These are phyloP conservation scores for Sporisorium iseilematis-ciliati DNA, from an alignment of 1,284 basidiomycete genomes.

Conservation along the genomic window DNA sequence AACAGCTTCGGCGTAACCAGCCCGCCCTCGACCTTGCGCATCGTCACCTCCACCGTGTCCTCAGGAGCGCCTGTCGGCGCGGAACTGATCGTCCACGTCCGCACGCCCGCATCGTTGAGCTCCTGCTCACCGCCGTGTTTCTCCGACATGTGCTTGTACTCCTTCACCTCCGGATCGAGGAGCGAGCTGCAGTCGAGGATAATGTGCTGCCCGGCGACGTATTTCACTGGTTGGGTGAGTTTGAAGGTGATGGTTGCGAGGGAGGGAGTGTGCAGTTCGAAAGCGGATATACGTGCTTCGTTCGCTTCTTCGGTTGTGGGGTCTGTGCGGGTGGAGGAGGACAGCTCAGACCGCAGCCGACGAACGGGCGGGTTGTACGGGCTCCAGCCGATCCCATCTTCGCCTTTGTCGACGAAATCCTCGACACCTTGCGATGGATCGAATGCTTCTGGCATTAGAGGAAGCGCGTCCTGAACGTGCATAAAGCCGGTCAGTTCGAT, in stretches of 20 bases:
- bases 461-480: conserved; percentile 33
- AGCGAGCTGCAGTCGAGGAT: conserved; percentile 41
- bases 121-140: conserved; percentile 43
- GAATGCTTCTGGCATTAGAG: conserved; percentile 16
- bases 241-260: conserved; percentile 31
- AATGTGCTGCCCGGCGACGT: conserved; percentile 41
- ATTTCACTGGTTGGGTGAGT: conserved; percentile 19
- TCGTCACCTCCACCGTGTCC: conserved; percentile 21
- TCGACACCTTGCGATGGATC: conserved; percentile 13
- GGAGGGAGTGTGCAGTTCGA: conserved; percentile 14
- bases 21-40: conserved; percentile 28
- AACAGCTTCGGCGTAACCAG: conserved; percentile 36
- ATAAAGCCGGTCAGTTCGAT: conserved; percentile 37
- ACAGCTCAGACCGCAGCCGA: conserved; percentile 25
- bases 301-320: not conserved
- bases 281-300: conserved; percentile 16
- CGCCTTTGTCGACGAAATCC: conserved; percentile 20
- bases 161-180: conserved; percentile 23
- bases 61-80: conserved; percentile 4
- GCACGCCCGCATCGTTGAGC: conserved; percentile 40
- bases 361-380: conserved; percentile 46
- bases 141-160: conserved; percentile 50
- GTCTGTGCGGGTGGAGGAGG: not conserved
- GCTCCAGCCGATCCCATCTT: conserved; percentile 45
- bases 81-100: conserved; percentile 48